These are phyloP conservation scores for Dimocarpus longan DNA, from an alignment of 345 rosid genomes.

Conservation along the genomic window DNA sequence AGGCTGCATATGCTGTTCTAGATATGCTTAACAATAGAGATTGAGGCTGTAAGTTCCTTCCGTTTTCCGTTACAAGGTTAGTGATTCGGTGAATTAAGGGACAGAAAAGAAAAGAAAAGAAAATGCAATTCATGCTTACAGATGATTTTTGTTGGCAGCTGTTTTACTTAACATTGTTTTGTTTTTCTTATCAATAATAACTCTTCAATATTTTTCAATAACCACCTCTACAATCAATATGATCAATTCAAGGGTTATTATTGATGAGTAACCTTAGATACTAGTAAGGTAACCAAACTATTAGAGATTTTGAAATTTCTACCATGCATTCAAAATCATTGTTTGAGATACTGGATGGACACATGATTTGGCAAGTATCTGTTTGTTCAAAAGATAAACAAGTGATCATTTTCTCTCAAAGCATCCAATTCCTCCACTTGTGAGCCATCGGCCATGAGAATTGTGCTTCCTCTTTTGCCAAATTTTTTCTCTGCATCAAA, in stretches of 20 bases:
- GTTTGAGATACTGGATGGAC: neutral
- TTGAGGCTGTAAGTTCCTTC: constrained; percentile 24
- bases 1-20: constrained; percentile 75
- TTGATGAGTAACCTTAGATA: too few relatives aligned
- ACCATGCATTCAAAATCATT: neutral
- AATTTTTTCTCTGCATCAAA: constrained; percentile 67
- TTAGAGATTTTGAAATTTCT: neutral
- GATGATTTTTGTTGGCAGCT: neutral
- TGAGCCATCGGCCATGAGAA: constrained; percentile 78
- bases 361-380: constrained; percentile 1
- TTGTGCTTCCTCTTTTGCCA: constrained; percentile 64
- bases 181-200: neutral
- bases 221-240: too few relatives aligned
- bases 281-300: neutral
- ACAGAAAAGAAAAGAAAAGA: neutral
- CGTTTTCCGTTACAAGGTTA: neutral
- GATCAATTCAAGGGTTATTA: too few relatives aligned
- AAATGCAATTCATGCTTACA: neutral
- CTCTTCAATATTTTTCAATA: too few relatives aligned
- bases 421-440: constrained; percentile 75
- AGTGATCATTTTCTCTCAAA: constrained; percentile 76
- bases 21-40: constrained; percentile 58
- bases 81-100: constrained; percentile 1
- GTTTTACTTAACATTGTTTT: neutral
- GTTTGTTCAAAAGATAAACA: constrained; percentile 57